Percentiles rank a stretch among this genome's conserved stretches.
Evolutionary conservation across 371 early-diverging fungal species (phyloP).

Genomic region (Apophysomyces variabilis): DNA sequence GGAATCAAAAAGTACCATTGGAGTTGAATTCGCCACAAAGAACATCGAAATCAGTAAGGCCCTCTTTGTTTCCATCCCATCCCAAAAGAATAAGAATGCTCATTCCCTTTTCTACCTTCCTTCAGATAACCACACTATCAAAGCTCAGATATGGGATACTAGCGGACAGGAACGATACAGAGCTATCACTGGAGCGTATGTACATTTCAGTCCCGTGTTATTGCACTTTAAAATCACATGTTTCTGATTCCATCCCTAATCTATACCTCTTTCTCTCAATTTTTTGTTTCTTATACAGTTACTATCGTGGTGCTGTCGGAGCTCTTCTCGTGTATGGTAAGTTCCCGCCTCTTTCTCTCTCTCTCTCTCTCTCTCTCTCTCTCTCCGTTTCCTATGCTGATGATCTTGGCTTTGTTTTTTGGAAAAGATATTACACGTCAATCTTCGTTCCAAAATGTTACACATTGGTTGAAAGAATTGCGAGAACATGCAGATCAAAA

Average conservation of each 20-base stretch:
- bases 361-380: slow-evolving; percentile 8
- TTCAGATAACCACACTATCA: slow-evolving; percentile 51
- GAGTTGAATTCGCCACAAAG: slow-evolving; percentile 93
- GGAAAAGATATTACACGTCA: slow-evolving; percentile 92
- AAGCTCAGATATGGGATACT: slow-evolving; percentile 95
- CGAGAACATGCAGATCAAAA: slow-evolving; percentile 95
- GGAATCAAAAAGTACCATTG: slow-evolving; percentile 99
- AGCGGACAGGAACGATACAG: slow-evolving; percentile 84
- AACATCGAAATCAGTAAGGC: slow-evolving; percentile 37
- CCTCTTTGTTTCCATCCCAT: no score
- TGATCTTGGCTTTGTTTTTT: background rate
- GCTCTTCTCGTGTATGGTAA: slow-evolving; percentile 47
- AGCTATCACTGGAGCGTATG: slow-evolving; percentile 74
- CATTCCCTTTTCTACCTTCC: background rate
- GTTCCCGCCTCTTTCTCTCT: background rate
- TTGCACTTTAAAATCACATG: background rate
- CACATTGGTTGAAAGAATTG: slow-evolving; percentile 98
- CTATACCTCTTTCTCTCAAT: background rate
- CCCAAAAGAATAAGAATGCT: background rate
- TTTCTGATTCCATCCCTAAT: background rate
- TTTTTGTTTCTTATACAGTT: slow-evolving; percentile 14
- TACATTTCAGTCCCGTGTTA: background rate
- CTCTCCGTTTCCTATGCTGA: background rate
- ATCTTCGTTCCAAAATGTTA: slow-evolving; percentile 91
- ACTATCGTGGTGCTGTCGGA: slow-evolving; percentile 49